Conservation (phyloP, 805 yeast species). For the Saccharomycopsis guyanensis region DNA sequence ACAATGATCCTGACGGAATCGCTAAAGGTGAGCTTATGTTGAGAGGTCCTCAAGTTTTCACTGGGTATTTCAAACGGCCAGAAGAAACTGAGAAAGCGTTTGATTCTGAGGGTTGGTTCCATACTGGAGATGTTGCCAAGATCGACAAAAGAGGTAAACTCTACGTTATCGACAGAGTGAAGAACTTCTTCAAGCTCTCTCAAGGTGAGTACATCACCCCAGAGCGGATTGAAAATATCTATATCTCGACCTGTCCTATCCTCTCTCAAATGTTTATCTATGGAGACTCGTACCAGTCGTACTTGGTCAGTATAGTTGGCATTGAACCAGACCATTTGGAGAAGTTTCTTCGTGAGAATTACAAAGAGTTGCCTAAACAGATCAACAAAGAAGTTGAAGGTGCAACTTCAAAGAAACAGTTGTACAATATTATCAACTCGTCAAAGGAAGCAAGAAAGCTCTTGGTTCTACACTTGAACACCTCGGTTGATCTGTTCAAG, state of each 20-base stretch:
- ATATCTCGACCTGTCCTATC: constrained; percentile 36
- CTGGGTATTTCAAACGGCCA: constrained; percentile 40
- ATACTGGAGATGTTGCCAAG: constrained; percentile 51
- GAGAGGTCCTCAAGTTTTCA: constrained; percentile 48
- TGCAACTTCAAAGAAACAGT: neutral
- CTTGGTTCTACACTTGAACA: constrained; percentile 21
- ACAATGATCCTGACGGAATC: constrained; percentile 22
- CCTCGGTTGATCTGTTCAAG: constrained; percentile 2
- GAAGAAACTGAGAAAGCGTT: constrained; percentile 41
- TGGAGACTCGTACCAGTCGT: constrained; percentile 48
- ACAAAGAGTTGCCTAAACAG: constrained; percentile 1
- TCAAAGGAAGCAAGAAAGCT: constrained; percentile 28
- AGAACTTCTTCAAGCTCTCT: constrained; percentile 48
- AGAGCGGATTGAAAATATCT: constrained; percentile 54
- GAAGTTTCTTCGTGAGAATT: neutral
- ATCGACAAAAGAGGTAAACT: constrained; percentile 38
- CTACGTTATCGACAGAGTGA: constrained; percentile 46
- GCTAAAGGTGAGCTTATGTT: constrained; percentile 44
- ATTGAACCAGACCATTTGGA: constrained; percentile 34
- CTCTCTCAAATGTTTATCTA: constrained; percentile 44
- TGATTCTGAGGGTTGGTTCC: constrained; percentile 45
- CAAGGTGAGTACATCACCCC: constrained; percentile 58
- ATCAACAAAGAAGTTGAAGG: constrained; percentile 22
- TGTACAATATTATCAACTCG: constrained; percentile 30
- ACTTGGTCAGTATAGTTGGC: constrained; percentile 49